Base-by-base conservation (phyloP, 805 yeast genomes). In the Metschnikowia borealis region DNA sequence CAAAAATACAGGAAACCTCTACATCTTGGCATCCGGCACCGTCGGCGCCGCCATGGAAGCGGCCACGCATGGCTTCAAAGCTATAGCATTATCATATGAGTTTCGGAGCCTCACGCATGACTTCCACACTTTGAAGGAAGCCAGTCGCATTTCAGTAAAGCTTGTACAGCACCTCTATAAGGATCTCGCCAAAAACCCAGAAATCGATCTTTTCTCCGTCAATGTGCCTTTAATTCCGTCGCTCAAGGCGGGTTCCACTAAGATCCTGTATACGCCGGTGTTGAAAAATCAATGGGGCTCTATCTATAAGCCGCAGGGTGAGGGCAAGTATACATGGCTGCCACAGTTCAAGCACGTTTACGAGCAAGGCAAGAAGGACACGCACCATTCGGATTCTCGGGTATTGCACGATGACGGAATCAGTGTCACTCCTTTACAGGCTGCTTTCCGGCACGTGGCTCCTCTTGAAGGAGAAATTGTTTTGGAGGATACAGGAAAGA, bases 21-120 rank as follows among this genome's bases (percentile, higher is more conserved):
- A 90, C 66, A 87, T 90, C 49, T 78, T 94, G 60, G 83, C 97
- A 4, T 85, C 95, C 58, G 99, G 99, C 13, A 94, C 99, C 2
- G 85, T 94, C 15, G 99, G 99, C 23, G 98, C 96, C 3, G 94
- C 97, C 0, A 80, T 91, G 89, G 99, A 94, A 69, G 95, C 91
- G 1, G 87, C 86, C 2, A 80, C 91, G 38, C 81, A 77, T 49
- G 85, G 84, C 0, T 80, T 82, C 31, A 83, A 76, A 56, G 73
- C 96, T 5, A 77, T 94, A 54, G 97, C 96, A 1, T 61, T 94
- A 33, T 87, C 96, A 35, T 92, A 82, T 75, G 94, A 96, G n/a
- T 94, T 85, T 62, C 81, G 77, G 48, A 66, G 72, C 26, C 68
- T 78, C 42, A 66, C 71, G 17, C 83, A 84, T 52, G 75, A 78